Conservation (phyloP, 2,329 filamentous ascomycete species). For the Phoma sp. region DNA sequence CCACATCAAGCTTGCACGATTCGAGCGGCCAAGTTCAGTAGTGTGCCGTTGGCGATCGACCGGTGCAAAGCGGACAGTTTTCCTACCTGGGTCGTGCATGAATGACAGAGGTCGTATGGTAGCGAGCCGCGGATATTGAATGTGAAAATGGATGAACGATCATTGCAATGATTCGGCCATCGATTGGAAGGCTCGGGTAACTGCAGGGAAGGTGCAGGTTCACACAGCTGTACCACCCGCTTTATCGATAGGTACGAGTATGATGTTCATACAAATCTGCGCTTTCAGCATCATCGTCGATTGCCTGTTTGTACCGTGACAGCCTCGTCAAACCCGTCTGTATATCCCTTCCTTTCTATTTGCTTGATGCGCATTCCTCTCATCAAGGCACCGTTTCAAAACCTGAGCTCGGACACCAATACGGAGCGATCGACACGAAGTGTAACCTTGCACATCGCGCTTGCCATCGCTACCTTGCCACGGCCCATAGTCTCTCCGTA, state of each 20-base stretch:
- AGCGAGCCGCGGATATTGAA: background rate
- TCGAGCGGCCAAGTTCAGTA: constrained; percentile 8
- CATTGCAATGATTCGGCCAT: constrained; percentile 3
- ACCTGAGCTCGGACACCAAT: constrained; percentile 7
- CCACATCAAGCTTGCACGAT: constrained; percentile 1
- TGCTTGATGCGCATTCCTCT: constrained; percentile 9
- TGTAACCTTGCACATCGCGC: constrained; percentile 14
- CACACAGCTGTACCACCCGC: background rate
- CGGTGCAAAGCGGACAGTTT: constrained; percentile 1
- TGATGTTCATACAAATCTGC: background rate
- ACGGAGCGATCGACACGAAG: constrained; percentile 14
- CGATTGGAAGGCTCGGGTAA: background rate
- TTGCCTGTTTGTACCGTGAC: background rate
- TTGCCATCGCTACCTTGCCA: constrained; percentile 15
- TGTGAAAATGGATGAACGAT: background rate
- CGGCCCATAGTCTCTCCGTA: constrained; percentile 8
- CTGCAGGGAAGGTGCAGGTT: constrained; percentile 8
- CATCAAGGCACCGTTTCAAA: constrained; percentile 12
- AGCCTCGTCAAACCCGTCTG: background rate
- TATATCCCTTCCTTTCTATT: background rate
- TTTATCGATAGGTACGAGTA: constrained; percentile 1
- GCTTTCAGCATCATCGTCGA: background rate
- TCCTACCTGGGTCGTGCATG: constrained; percentile 8
- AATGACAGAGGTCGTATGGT: constrained; percentile 3
- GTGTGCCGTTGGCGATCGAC: background rate